Conservation (phyloP, 495 filamentous ascomycete genomes). For the Aspergillus indologenus region DNA sequence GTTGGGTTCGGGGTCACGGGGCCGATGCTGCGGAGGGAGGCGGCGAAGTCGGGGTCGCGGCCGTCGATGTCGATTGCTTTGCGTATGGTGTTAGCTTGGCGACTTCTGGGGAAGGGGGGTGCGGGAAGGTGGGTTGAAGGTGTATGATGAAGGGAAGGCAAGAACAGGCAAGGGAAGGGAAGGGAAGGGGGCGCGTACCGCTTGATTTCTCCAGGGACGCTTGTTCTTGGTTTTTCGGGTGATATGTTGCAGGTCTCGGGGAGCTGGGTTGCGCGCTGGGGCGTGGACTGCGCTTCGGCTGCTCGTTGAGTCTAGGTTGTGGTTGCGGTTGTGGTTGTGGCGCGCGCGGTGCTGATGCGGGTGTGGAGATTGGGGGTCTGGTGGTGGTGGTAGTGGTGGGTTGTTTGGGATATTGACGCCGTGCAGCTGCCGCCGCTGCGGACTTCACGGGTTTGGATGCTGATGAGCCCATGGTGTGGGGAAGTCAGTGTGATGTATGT, state of each 20-base stretch:
- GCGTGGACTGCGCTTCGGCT: constrained; percentile 24
- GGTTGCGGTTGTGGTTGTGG: constrained; percentile 12
- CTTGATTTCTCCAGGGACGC: constrained; percentile 33
- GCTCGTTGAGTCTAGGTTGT: not conserved
- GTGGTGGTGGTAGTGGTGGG: constrained; percentile 27
- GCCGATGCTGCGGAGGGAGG: constrained; percentile 60
- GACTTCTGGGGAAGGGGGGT: no score
- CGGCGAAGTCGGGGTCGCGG: constrained; percentile 61
- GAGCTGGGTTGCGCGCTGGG: constrained; percentile 20
- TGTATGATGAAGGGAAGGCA: not conserved
- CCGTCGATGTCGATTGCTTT: constrained; percentile 65
- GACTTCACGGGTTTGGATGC: constrained; percentile 59
- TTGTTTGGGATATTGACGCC: constrained; percentile 56
- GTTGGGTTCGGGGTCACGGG: constrained; percentile 61
- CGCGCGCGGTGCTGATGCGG: constrained; percentile 18
- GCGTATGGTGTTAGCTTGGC: constrained; percentile 1
- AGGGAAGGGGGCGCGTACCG: constrained; percentile 24
- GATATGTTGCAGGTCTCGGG: constrained; percentile 35
- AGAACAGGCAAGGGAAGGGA: not conserved
- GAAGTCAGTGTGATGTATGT: not conserved
- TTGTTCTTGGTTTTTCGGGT: constrained; percentile 31
- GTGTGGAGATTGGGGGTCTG: constrained; percentile 29
- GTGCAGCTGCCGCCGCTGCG: constrained; percentile 48
- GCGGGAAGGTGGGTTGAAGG: no score
- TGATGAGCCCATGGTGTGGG: constrained; percentile 55